These are phyloP conservation scores for Colletotrichum brevisporum DNA, from an alignment of 2,329 filamentous ascomycete species.

Conservation along the genomic window DNA sequence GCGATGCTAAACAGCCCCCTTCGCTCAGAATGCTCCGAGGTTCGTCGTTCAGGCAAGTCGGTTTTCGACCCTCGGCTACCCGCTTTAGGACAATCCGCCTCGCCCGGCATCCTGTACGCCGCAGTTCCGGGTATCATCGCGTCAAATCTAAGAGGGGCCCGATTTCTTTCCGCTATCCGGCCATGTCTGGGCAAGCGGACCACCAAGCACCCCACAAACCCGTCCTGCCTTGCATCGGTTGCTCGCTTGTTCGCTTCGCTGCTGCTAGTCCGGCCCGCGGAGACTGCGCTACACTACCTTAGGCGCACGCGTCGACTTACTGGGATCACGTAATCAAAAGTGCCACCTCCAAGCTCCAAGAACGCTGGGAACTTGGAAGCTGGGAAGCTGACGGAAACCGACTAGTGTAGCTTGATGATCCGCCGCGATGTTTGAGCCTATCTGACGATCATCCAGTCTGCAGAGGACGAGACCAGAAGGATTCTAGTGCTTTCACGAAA, in stretches of 20 bases:
- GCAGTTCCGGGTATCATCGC: conserved; percentile 35
- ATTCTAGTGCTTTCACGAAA: conserved; percentile 28
- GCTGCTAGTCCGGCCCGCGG: conserved; percentile 1
- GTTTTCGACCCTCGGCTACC: conserved; percentile 33
- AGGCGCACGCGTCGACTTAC: conserved; percentile 8
- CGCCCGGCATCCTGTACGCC: background rate
- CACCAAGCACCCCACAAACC: conserved; percentile 30
- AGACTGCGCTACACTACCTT: background rate
- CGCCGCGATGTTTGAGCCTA: conserved; percentile 30
- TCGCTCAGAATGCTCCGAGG: conserved; percentile 1
- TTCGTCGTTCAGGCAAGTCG: conserved; percentile 21
- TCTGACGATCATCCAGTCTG: conserved; percentile 28
- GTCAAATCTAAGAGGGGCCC: conserved; percentile 17
- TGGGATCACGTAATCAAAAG: background rate
- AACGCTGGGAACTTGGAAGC: conserved; percentile 6
- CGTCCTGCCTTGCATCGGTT: conserved; percentile 22
- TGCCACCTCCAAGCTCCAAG: conserved; percentile 16
- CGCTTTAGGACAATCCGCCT: conserved; percentile 23
- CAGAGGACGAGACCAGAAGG: conserved; percentile 27
- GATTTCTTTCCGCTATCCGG: conserved; percentile 38
- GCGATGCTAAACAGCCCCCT: conserved; percentile 3
- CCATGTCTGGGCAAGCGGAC: conserved; percentile 18
- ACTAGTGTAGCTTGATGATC: conserved; percentile 28
- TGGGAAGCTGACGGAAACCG: conserved; percentile 27
- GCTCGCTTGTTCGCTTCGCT: conserved; percentile 11